Base-by-base conservation (phyloP, 2,329 filamentous ascomycete genomes). In the Mycosphaerelloides madeirae region DNA sequence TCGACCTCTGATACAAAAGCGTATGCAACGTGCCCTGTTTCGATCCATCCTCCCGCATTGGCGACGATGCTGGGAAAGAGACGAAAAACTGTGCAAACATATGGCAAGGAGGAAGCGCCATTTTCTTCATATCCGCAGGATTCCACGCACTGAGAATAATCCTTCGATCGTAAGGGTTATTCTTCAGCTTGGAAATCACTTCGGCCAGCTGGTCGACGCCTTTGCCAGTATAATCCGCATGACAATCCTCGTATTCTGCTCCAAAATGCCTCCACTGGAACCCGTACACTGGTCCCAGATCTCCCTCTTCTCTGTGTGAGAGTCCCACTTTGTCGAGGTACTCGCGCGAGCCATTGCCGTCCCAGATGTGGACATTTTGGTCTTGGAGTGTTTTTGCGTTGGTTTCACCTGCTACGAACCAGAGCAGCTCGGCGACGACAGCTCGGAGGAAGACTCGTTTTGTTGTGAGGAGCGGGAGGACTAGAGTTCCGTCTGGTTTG, bases 251-350 rank as follows among this genome's bases (percentile, higher is more conserved):
- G 65, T 98, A 98, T 50, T 88, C 81, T 3, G 93, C 93, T 39
- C 93, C 93, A 61, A 98, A 98, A 68, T 97, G 91, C 3, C 93
- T 85, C 93, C 93, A 98, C 69, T 98, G 93, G 71, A 98, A 98
- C 1, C 93, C 93, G 65, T 98, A 98, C 0, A 97, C 90, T 22
- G 93, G 93, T 1, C 93, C 93, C 0, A 98, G 75, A 62, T 98
- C 93, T 53, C 93, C 93, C 15, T 83, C 85, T 41, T 81, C 87
- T 48, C 91, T 87, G 63, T 95, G 82, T 0, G 76, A 74, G 6
- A 97, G 78, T 0, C 91, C 91, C 1, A 93, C 78, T 51, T 75
- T 83, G 71, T 98, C 91, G 29, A 98, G 85, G 66, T 85, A 97
- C 61, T 83, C 85, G 58, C 93, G 86, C 36, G 84, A 89, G 33